Base-by-base conservation (phyloP, 257 asterid species). In the Solanum bulbocastanum region DNA sequence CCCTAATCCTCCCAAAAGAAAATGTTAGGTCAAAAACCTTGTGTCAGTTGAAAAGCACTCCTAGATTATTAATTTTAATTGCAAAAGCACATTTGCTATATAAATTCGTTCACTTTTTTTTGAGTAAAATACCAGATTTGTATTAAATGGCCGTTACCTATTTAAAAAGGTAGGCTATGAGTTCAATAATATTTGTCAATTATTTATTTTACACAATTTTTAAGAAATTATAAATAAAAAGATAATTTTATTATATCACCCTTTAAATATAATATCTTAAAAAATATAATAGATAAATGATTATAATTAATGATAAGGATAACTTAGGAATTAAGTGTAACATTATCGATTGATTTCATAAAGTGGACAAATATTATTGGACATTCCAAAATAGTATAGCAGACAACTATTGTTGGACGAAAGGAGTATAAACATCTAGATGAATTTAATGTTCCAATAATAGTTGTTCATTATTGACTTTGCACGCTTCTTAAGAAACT, bases 161-260 rank as follows among this genome's bases (percentile, higher is more conserved):
- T 40, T 14, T 14, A n/a, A 42, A 79, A 27, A 6, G n/a, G n/a
- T 52, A 52, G 2, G 0, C 4, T 52, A 5, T 13, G 6, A 0
- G 0, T 18, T 52, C 0, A 6, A 52, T 6, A 52, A 49, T 49
- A 5, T 49, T 49, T 5, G 0, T 15, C 1, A 0, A 49, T 0
- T 49, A 49, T 15, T 49, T 0, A 49, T 0, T 49, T 15, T 0
- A 0, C 0, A 15, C 0, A 16, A 0, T 52, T 52, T 52, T 52
- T 52, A 18, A 52, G 2, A 18, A 52, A 0, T 0, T 52, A 18
- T 16, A 52, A 52, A 52, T 18, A 52, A 0, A 52, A 52, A 3
- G 2, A 0, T 52, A 6, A 52, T 18, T 52, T 52, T 52, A 52
- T 3, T 16, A 52, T 52, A 52, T 52, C n/a, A 52, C 62, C 9